Percentiles rank a stretch among this genome's conserved stretches.
Evolutionary conservation across 306 rosid genomes (phyloP).

Genomic region (Delonix regia): DNA sequence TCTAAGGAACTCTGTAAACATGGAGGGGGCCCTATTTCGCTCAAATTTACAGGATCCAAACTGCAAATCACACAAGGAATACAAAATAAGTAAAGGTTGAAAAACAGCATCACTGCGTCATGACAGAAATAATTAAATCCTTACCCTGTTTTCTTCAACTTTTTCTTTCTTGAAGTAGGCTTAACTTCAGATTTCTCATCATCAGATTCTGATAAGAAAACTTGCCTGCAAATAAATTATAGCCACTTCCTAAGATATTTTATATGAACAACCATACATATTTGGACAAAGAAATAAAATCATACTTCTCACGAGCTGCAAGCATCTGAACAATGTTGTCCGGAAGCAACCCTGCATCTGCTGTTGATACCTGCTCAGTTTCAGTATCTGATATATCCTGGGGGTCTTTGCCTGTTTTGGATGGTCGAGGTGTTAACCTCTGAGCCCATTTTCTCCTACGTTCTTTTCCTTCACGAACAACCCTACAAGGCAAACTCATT

Average conservation of each 20-base stretch:
- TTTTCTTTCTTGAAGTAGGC: conserved; percentile 60
- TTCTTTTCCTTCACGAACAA: conserved; percentile 71
- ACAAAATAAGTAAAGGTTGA: background rate
- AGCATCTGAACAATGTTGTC: conserved; percentile 72
- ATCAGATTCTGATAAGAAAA: conserved; percentile 57
- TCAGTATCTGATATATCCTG: conserved; percentile 43
- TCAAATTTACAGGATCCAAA: conserved; percentile 60
- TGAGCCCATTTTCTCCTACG: conserved; percentile 78
- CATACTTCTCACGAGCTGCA: conserved; percentile 70
- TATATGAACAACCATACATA: conserved; percentile 12
- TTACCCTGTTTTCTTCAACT: conserved; percentile 65
- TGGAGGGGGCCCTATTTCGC: conserved; percentile 58
- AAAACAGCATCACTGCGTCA: conserved; percentile 12
- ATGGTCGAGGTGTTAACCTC: conserved; percentile 57
- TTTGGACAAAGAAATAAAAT: background rate
- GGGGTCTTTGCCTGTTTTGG: conserved; percentile 31
- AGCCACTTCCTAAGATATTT: conserved; percentile 28
- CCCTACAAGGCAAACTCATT: conserved; percentile 48
- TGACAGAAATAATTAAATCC: conserved; percentile 11
- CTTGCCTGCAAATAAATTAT: conserved; percentile 55
- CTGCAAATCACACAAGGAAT: conserved; percentile 51
- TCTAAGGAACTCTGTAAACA: conserved; percentile 71
- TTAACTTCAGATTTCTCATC: conserved; percentile 60
- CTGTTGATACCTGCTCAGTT: conserved; percentile 39
- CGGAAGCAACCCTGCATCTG: conserved; percentile 71